Evolutionary conservation across 2,329 filamentous ascomycete genomes (phyloP), one percentile per base, ranked within the genome.

Genomic region (Colletotrichum zoysiae): DNA sequence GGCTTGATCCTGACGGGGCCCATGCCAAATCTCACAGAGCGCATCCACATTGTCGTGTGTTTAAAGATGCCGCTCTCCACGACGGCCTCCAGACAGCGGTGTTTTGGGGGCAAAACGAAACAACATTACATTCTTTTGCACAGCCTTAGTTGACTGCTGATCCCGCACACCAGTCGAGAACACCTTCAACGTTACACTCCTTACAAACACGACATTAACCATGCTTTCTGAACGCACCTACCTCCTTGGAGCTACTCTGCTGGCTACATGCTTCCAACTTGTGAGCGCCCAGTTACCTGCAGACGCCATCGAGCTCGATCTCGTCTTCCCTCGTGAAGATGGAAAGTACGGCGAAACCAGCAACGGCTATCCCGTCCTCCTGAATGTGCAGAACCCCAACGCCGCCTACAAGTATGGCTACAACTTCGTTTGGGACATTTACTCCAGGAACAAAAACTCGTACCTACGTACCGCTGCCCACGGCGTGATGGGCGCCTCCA

Each of bases 361-460:
- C 14, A 65, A 65, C 48, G 72, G 70, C 56, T 67, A 72, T 35
- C 72, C 72, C n/a, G 40, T 74, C 11, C 64, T 74, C 33, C 65
- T 74, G 26, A 70, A 69, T 20, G 42, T 74, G 16, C 72, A 74
- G 57, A 74, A 74, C 70, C 69, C 72, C 14, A 42, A 70, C 6
- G 56, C 70, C 2, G 72, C 72, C 42, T 74, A 74, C 61, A 71
- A 73, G 35, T 74, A 69, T 46, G 72, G 72, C 33, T 73, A 60
- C 55, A 62, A 57, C 40, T 69, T 74, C n/a, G 69, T 69, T 18
- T 74, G 72, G 72, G 60, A 69, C 12, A 73, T 73, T 30, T 70
- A 70, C 38, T 70, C 70, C 3, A 61, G 67, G 11, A 71, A 71
- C 44, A 70, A 70, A 46, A 67, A 70, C 38, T 62, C 67, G 6